Conservation (phyloP, 1,284 basidiomycete species). For the Trichosporon inkin region DNA sequence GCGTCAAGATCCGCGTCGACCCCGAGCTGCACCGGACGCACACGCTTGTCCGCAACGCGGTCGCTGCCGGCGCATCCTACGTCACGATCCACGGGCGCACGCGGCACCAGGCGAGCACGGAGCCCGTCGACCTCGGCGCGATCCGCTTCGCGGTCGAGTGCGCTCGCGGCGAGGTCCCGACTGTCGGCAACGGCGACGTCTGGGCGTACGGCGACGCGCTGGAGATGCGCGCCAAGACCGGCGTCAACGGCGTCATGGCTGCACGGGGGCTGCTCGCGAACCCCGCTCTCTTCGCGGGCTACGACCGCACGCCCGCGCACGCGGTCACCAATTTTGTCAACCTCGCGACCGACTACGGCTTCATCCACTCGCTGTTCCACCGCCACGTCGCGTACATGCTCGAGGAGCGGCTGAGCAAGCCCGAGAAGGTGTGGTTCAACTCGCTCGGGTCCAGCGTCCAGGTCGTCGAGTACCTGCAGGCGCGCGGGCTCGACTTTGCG, state of each 20-base stretch:
- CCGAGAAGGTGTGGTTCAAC: slow-evolving; percentile 57
- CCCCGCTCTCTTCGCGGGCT: slow-evolving; percentile 57
- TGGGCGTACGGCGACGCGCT: slow-evolving; percentile 55
- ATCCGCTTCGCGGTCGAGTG: slow-evolving; percentile 57
- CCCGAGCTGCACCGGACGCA: slow-evolving; percentile 54
- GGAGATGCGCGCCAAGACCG: slow-evolving; percentile 52
- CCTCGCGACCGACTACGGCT: slow-evolving; percentile 53
- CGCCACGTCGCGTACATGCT: slow-evolving; percentile 59
- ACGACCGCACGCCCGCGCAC: slow-evolving; percentile 53
- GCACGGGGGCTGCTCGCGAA: slow-evolving; percentile 60
- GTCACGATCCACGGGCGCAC: slow-evolving; percentile 60
- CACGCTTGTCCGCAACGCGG: slow-evolving; percentile 53
- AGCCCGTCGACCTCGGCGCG: slow-evolving; percentile 55
- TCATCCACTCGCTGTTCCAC: slow-evolving; percentile 55
- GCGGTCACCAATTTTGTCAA: slow-evolving; percentile 55
- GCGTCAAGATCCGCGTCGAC: slow-evolving; percentile 60
- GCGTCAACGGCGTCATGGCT: slow-evolving; percentile 58
- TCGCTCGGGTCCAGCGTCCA: slow-evolving; percentile 52
- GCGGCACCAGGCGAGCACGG: slow-evolving; percentile 55
- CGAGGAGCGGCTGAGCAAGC: slow-evolving; percentile 51
- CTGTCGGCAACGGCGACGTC: slow-evolving; percentile 59
- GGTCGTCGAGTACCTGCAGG: slow-evolving; percentile 54
- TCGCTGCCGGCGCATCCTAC: slow-evolving; percentile 47
- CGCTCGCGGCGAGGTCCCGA: slow-evolving; percentile 55
- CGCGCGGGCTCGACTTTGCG: slow-evolving; percentile 42